phyloP scores from a whole-genome alignment of 371 early-diverging fungal species.

The Zychaea mexicana region DNA sequence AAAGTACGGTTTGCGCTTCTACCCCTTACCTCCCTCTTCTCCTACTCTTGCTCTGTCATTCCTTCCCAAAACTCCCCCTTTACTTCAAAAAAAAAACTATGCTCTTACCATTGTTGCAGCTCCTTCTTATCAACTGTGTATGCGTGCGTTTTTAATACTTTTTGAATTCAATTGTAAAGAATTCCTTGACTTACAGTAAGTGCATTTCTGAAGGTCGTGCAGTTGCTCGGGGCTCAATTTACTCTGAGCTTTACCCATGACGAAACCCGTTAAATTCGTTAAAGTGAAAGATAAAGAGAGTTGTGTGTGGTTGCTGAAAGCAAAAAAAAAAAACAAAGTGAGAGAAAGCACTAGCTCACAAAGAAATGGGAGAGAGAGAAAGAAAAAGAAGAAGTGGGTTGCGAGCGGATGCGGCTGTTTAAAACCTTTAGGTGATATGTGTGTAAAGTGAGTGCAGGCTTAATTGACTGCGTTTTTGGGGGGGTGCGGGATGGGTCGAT shows the following conservation, averaged over 20 bases:
- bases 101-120: slow-evolving; percentile 90
- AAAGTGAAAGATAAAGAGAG: too few relatives aligned
- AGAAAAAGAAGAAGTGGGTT: too few relatives aligned
- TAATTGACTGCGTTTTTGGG: too few relatives aligned
- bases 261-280: too few relatives aligned
- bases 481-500: too few relatives aligned
- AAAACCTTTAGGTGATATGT: too few relatives aligned
- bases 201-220: slow-evolving; percentile 77
- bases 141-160: background rate
- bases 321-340: background rate
- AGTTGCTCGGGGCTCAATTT: slow-evolving; percentile 84
- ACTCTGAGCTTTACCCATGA: slow-evolving; percentile 86
- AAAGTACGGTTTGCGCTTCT: too few relatives aligned
- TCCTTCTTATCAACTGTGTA: slow-evolving; percentile 89
- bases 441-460: too few relatives aligned
- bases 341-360: slow-evolving; percentile 1
- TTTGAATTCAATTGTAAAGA: background rate
- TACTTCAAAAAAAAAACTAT: too few relatives aligned
- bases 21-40: background rate
- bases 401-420: slow-evolving; percentile 1
- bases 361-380: too few relatives aligned
- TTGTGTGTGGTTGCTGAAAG: background rate
- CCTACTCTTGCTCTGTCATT: background rate
- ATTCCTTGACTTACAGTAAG: slow-evolving; percentile 72
- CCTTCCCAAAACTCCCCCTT: too few relatives aligned